Conservation (phyloP, 208 protist genomes). For the Acanthamoeba divionensis region DNA sequence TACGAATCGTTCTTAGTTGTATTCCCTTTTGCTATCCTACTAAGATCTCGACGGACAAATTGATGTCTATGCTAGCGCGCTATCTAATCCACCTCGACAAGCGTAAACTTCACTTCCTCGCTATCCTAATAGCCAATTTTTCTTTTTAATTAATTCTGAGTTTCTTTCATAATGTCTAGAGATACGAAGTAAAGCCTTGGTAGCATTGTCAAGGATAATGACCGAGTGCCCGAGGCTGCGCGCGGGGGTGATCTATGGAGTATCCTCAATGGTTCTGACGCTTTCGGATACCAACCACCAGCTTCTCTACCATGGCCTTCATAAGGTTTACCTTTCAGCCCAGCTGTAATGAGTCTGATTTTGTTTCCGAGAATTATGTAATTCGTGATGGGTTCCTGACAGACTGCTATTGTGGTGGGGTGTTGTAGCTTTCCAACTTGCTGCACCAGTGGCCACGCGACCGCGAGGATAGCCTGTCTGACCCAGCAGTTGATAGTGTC, state of each 20-base stretch:
- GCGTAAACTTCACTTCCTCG: not conserved
- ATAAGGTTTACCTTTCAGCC: not conserved
- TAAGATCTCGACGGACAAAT: not conserved
- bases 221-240: not conserved
- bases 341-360: no score
- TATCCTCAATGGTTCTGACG: not conserved
- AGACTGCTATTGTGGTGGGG: not conserved
- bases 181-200: not conserved
- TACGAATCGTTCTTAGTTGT: not conserved
- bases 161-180: not conserved
- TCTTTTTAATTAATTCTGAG: not conserved
- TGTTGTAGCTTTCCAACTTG: not conserved
- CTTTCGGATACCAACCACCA: conserved; percentile 15
- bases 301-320: not conserved
- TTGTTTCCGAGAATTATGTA: no score
- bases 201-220: not conserved
- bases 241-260: not conserved
- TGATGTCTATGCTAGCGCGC: conserved; percentile 28
- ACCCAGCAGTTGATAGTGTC: not conserved
- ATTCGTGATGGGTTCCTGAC: no score
- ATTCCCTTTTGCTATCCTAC: conserved; percentile 31
- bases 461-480: not conserved
- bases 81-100: conserved; percentile 21
- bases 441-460: conserved; percentile 25
- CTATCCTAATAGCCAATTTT: not conserved